Base-by-base conservation (phyloP, 352 stramenopile genomes). In the Thraustochytrium striatum region DNA sequence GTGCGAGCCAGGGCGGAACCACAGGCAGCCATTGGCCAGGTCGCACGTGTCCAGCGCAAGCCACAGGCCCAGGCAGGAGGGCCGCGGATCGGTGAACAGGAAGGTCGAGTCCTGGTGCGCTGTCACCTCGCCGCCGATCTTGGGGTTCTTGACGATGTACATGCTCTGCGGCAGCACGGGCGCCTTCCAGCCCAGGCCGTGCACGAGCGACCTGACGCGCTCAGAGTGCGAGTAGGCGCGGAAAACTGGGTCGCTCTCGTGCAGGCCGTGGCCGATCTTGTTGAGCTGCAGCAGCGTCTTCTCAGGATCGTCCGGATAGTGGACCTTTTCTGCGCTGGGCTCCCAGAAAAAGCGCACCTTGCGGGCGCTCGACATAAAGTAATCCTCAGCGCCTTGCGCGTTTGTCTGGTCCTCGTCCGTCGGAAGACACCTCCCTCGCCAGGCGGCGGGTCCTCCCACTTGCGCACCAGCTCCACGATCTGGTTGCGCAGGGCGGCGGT, bases 121-220 rank as follows among this genome's bases (percentile, higher is more conserved):
- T 61, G 90, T 92, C 0, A 98, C 93, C 52, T 96, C 91, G 41
- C 93, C 93, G 39, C 94, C 93, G 68, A 97, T 95, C 39, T 85
- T 87, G 25, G 91, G 89, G 83, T 97, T 91, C 84, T 98, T 98
- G 87, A 98, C 97, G 84, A 98, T 98, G 85, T 98, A 98, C 94
- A 98, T 98, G 61, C 86, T 94, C 82, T 97, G 93, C 61, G 95
- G 92, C 0, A 94, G 87, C 38, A 96, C 87, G 1, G 94, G 93
- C 38, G 93, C 86, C 50, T 86, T 79, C 82, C 94, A 97, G 2
- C 88, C 87, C 30, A 98, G 87, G 30, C 90, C 92, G 65, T 87
- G 84, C 61, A 92, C 83, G 13, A 97, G 79, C 16, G 89, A 83
- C 33, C 87, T 44, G 16, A 97, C 87, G 69, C 92, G 85, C 0